Evolutionary conservation across 208 protist genomes (phyloP).

Genomic region (Porcisia hertigi): DNA sequence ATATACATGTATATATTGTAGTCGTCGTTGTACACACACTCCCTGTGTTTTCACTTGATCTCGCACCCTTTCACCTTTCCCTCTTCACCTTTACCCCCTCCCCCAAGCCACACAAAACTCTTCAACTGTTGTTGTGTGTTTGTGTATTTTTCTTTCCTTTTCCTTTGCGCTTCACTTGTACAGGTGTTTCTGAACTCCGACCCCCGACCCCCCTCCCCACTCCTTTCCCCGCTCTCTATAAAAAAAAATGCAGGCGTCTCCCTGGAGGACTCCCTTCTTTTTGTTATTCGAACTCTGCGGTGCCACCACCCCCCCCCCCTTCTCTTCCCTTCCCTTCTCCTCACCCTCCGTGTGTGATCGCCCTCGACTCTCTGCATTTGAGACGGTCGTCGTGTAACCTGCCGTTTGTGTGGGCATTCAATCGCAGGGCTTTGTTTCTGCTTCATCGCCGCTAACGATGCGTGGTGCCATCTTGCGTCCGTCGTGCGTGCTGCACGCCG

Average conservation of each 20-base stretch:
- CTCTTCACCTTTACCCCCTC: not conserved
- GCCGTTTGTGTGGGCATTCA: not conserved
- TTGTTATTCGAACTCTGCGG: not conserved
- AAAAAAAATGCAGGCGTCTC: no score
- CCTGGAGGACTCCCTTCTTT: not conserved
- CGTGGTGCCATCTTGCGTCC: conserved; percentile 16
- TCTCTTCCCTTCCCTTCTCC: not conserved
- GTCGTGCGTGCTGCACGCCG: conserved; percentile 14
- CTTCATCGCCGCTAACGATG: conserved; percentile 8
- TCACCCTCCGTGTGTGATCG: not conserved
- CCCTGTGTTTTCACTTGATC: no score
- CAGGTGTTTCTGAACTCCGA: not conserved
- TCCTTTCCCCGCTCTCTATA: not conserved
- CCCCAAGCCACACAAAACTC: no score
- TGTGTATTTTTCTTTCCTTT: not conserved
- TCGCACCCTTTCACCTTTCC: conserved; percentile 12
- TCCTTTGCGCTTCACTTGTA: not conserved
- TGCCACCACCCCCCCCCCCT: not conserved
- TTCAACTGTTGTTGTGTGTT: not conserved
- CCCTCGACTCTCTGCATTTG: no score
- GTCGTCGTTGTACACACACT: no score
- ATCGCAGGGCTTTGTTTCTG: not conserved
- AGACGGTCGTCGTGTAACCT: no score
- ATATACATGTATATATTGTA: no score
- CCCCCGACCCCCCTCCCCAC: not conserved